Conservation (phyloP, 441 rosid species). For the Raphanus hybrid region DNA sequence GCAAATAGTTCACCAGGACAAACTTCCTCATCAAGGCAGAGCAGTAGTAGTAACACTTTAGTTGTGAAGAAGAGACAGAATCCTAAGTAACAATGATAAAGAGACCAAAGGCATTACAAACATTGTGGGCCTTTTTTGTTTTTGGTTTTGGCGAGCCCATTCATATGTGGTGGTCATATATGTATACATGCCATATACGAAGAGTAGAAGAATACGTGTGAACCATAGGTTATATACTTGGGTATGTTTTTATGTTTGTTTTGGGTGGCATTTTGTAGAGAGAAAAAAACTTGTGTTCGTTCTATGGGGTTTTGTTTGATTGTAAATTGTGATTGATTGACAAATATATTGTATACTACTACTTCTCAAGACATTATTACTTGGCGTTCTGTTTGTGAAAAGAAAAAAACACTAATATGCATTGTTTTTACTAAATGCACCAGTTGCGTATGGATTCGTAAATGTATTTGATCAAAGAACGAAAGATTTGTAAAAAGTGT, state of each 20-base stretch:
- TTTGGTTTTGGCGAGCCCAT: constrained; percentile 24
- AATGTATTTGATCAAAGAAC: too few species aligned
- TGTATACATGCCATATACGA: constrained; percentile 27
- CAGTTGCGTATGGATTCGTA: too few species aligned
- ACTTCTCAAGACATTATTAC: too few species aligned
- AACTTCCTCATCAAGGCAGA: constrained; percentile 33
- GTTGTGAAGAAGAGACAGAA: constrained; percentile 7
- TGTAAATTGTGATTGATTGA: too few species aligned
- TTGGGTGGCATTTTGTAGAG: constrained; percentile 9
- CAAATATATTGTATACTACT: too few species aligned
- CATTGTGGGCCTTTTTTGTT: constrained; percentile 21
- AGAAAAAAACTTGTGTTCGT: too few species aligned
- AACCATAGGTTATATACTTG: constrained; percentile 22
- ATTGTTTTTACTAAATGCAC: too few species aligned
- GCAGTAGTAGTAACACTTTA: constrained; percentile 16
- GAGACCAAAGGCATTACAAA: background rate
- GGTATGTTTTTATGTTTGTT: constrained; percentile 21
- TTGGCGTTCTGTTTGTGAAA: too few species aligned
- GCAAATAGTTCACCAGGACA: constrained; percentile 35
- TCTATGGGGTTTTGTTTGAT: too few species aligned
- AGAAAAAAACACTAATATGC: too few species aligned
- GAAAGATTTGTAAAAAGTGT: too few species aligned
- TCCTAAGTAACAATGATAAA: background rate
- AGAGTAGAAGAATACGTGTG: constrained; percentile 31
- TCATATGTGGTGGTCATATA: constrained; percentile 22